Evolutionary conservation across 192 early-diverging fungal genomes (phyloP), one percentile per base, ranked within the genome.

Genomic region (Linnemannia hyalina): DNA sequence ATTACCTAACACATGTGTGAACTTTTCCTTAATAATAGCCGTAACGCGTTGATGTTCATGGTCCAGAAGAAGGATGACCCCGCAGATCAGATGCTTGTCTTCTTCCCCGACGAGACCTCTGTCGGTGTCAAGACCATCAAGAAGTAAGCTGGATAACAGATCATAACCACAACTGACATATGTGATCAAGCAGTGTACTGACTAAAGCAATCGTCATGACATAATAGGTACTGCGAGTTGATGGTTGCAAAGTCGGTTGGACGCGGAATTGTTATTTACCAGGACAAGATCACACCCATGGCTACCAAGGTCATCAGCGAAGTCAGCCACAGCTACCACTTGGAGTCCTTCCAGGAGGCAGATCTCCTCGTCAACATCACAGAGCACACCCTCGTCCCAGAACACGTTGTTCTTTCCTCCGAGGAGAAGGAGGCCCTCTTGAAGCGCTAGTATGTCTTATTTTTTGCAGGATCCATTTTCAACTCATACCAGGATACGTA

Each of bases 361-460:
- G 97, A 99, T 85, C 88, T 99, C 47, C 88, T 99, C 35, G 97
- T 99, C 74, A 99, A 99, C 88, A 99, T 99, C 76, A 99, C 99
- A 44, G 91, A 97, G 75, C 99, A 99, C 80, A 92, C 93, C 60
- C 90, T 99, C 42, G 99, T 99, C n/a, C 99, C 99, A 4, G 93
- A 95, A 81, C 99, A 99, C 88, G 93, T 94, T 78, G 94, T 99
- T 15, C 86, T 99, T 26, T 88, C 91, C 0, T 89, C 93, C 32
- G 97, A 96, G 81, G 97, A 98, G 87, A 99, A 99, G 91, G 92
- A 93, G 87, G 95, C 95, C 26, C 92, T 99, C 71, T 88, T 99
- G 75, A 91, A 94, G 82, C 82, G 97, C 91, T 99, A 99, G 96
- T 97, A 93, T 89, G 93, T 93, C 3, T 47, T 11, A 44, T 46